Percentiles rank a stretch among this genome's conserved stretches.
These are phyloP conservation scores for Talaromyces stipitatus DNA, from an alignment of 495 filamentous ascomycete species.

Conservation along the genomic window DNA sequence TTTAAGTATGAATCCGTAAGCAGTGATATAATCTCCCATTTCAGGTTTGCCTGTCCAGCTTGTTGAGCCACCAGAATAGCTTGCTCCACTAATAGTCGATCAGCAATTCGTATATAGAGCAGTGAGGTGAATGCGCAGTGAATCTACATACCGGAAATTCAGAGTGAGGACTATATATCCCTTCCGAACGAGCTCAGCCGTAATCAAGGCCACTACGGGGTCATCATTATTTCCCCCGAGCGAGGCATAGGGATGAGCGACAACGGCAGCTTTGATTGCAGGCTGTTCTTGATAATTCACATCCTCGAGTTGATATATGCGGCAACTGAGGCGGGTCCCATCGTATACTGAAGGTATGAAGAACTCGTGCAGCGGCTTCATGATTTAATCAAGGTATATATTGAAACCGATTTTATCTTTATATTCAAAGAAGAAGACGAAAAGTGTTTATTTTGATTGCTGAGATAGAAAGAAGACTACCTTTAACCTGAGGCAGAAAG, in stretches of 20 bases:
- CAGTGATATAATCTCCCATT: slow-evolving; percentile 68
- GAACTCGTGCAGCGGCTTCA: slow-evolving; percentile 31
- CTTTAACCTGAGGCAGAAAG: not conserved
- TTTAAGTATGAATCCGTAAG: slow-evolving; percentile 67
- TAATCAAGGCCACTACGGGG: slow-evolving; percentile 57
- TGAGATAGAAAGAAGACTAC: not conserved
- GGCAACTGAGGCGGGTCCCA: slow-evolving; percentile 62
- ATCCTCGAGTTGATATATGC: slow-evolving; percentile 61
- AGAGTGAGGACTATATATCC: slow-evolving; percentile 82
- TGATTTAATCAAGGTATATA: not conserved
- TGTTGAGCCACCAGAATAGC: slow-evolving; percentile 64
- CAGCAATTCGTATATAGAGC: not conserved
- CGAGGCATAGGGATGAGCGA: slow-evolving; percentile 88
- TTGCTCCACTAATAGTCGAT: slow-evolving; percentile 57
- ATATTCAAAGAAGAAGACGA: not conserved
- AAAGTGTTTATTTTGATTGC: not conserved
- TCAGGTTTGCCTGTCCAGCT: slow-evolving; percentile 82
- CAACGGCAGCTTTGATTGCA: slow-evolving; percentile 54
- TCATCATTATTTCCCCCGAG: slow-evolving; percentile 86
- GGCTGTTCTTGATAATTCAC: slow-evolving; percentile 21
- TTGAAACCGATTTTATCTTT: not conserved
- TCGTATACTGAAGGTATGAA: slow-evolving; percentile 82
- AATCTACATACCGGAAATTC: slow-evolving; percentile 68
- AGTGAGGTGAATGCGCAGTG: not conserved
- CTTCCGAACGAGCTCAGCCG: slow-evolving; percentile 50